Conservation (phyloP, 2,329 filamentous ascomycete genomes). For the Lachnellula cervina region DNA sequence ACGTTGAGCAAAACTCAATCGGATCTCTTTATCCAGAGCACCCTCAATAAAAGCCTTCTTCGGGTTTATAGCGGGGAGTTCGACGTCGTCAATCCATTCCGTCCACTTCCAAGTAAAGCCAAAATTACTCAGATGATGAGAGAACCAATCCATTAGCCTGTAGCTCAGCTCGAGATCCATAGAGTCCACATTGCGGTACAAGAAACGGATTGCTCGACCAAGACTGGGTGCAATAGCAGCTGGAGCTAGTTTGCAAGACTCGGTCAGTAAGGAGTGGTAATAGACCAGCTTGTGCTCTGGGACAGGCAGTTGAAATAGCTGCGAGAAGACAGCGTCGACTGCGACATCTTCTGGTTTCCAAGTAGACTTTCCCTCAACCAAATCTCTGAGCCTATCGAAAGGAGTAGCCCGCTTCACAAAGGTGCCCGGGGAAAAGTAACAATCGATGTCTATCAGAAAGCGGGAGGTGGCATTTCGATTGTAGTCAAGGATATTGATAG, state of each 20-base stretch:
- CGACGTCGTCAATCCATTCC: conserved; percentile 88
- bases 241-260: conserved; percentile 92
- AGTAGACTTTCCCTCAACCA: conserved; percentile 61
- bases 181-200: conserved; percentile 76
- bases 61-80: conserved; percentile 71
- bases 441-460: conserved; percentile 89
- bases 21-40: conserved; percentile 92
- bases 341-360: conserved; percentile 98
- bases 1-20: conserved; percentile 90
- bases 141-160: conserved; percentile 95
- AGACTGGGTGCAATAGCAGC: conserved; percentile 94
- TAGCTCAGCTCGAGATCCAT: conserved; percentile 85
- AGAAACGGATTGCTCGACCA: conserved; percentile 84
- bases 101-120: conserved; percentile 99
- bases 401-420: conserved; percentile 92
- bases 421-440: conserved; percentile 83
- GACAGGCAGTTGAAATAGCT: conserved; percentile 80
- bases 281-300: conserved; percentile 94
- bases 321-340: conserved; percentile 96
- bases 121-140: conserved; percentile 97
- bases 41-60: conserved; percentile 91
- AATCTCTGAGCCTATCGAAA: conserved; percentile 79
- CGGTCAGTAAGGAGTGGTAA: conserved; percentile 91
- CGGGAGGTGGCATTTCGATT: conserved; percentile 85
- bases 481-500: conserved; percentile 89